Base-by-base conservation (phyloP, 2,329 filamentous ascomycete genomes). In the Ciborinia camelliae region DNA sequence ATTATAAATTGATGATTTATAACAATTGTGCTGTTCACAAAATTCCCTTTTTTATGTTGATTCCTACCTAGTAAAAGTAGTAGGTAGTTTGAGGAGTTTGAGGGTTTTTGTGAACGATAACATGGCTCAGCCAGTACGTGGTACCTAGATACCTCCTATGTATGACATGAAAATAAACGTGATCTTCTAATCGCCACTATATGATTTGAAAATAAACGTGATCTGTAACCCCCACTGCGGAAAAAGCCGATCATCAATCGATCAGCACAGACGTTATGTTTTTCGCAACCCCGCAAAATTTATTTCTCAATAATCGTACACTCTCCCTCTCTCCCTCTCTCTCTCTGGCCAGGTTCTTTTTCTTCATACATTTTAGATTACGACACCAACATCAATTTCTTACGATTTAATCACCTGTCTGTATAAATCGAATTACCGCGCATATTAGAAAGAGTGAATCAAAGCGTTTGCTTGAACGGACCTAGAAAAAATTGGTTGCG, bases 281-380 rank as follows among this genome's bases (percentile, higher is more conserved):
- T 35, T 45, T 26, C 28, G 41, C 47, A 51, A 61, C 58, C 58
- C 58, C 58, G 58, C 58, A 51, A 61, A 61, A 61, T 39, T 51
- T 37, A 61, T 61, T 61, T 61, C 45, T 51, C 43, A 23, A 37
- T 54, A n/a, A n/a, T n/a, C n/a, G n/a, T n/a, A n/a, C n/a, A n/a
- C n/a, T n/a, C n/a, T n/a, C 18, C 48, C 30, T 51, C 15, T n/a
- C 10, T 35, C 20, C 18, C 45, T 32, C 20, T 14, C 15, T 23
- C 15, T 18, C 15, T 35, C 41, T 35, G 26, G n/a, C 28, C 20
- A n/a, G 32, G 15, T 59, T 48, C 14, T 37, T 59, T 59, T 48
- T n/a, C 3, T 59, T 35, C 28, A 51, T 10, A 35, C 12, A 18
- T 12, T 58, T 47, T n/a, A n/a, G 28, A 35, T 18, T 26, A 6